Percentiles rank a stretch among this genome's conserved stretches.
phyloP scores from a whole-genome alignment of 306 rosid species.

The Datisca glomerata region DNA sequence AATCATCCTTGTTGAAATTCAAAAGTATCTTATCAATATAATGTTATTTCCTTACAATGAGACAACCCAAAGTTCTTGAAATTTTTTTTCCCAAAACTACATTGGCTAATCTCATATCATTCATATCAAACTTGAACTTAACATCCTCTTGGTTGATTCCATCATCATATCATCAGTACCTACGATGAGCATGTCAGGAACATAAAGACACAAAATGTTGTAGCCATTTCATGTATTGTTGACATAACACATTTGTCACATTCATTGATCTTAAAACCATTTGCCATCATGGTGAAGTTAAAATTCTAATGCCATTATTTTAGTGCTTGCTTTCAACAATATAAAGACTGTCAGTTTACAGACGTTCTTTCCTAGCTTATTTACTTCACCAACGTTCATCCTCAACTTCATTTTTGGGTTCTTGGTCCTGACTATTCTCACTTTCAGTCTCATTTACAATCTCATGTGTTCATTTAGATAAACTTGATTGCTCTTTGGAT shows the following conservation, averaged over 20 bases:
- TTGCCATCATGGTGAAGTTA: too few relatives aligned
- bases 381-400: not conserved
- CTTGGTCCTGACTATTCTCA: not conserved
- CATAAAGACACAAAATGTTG: slow-evolving; percentile 1
- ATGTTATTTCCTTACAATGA: not conserved
- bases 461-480: too few relatives aligned
- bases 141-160: not conserved
- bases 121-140: not conserved
- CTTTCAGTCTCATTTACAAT: too few relatives aligned
- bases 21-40: not conserved
- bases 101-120: not conserved
- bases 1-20: not conserved
- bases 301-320: too few relatives aligned
- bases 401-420: not conserved
- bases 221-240: not conserved
- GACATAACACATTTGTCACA: not conserved
- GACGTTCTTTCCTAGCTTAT: not conserved
- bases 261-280: too few relatives aligned
- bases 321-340: too few relatives aligned
- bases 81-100: not conserved
- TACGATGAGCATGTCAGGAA: slow-evolving; percentile 1
- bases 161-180: not conserved
- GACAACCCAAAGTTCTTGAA: not conserved
- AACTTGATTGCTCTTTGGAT: too few relatives aligned
- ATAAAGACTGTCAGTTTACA: too few relatives aligned